These are phyloP conservation scores for Triticum monococcum DNA, from an alignment of 176 grass and related monocot genomes.

Conservation along the genomic window DNA sequence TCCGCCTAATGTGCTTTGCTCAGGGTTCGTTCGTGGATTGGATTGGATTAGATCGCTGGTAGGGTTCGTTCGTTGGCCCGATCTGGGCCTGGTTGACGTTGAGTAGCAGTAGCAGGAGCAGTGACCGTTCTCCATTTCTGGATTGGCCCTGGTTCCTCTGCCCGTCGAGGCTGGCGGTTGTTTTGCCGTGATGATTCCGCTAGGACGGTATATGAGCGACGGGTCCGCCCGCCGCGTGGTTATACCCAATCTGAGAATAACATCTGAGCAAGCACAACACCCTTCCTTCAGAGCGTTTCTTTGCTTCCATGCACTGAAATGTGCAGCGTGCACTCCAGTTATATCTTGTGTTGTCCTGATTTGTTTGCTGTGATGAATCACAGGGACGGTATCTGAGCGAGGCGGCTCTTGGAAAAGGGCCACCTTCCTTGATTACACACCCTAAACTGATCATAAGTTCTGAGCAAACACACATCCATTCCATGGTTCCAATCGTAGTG, in stretches of 20 bases:
- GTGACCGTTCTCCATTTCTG: no score
- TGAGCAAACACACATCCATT: not conserved
- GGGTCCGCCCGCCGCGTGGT: not conserved
- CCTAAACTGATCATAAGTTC: not conserved
- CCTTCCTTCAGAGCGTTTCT: not conserved
- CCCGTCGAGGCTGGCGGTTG: not conserved
- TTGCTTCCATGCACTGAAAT: not conserved
- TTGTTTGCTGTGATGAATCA: not conserved
- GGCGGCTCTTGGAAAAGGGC: not conserved
- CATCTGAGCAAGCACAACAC: not conserved
- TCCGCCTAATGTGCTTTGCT: no score
- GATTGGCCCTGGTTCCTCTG: not conserved
- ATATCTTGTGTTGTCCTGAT: not conserved
- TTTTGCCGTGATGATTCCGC: not conserved
- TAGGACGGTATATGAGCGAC: constrained; percentile 15
- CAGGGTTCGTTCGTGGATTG: no score
- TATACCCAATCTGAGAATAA: not conserved
- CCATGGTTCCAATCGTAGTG: rapidly evolving
- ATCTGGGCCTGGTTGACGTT: no score
- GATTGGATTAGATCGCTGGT: no score
- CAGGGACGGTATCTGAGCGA: constrained; percentile 26
- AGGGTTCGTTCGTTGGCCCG: no score
- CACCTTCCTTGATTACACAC: not conserved
- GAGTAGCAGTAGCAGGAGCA: no score
- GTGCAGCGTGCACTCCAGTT: not conserved